Base-by-base conservation (phyloP, 768 basidiomycete genomes). In the Rhodotorula sphaerocarpa region DNA sequence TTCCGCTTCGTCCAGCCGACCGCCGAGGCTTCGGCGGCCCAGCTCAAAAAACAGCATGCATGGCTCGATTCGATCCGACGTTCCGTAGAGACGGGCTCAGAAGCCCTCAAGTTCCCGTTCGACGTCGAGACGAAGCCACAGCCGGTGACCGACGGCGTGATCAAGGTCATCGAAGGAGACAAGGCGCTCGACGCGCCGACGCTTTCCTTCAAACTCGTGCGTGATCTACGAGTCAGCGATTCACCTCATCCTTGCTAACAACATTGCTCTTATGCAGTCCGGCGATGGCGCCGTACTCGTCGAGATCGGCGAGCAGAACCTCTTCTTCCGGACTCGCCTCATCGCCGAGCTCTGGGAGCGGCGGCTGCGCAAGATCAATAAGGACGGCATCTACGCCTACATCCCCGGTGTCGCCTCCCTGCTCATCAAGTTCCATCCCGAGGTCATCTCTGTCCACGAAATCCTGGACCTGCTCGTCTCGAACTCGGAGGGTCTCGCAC, bases 261-360 rank as follows among this genome's bases (percentile, higher is more conserved):
- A 34, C 21, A 30, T 28, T n/a, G 23, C 47, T 33, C 42, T 45
- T 31, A 16, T 20, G 21, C 51, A 83, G 83, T 83, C 83, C 3
- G 84, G 85, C 0, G 84, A 85, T 66, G 79, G 80, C 0, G 79
- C 80, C 1, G 81, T 87, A 50, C 77, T 85, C 3, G 78, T 85
- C 16, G 84, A 85, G 61, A 84, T 82, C 64, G 84, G 84, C 0
- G 74, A 71, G 30, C 75, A 84, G 1, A 81, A 82, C 56, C 78
- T 84, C 46, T 66, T 77, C 27, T 69, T 82, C 16, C 79, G 84
- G 3, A 83, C 82, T 3, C 79, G 80, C 7, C 78, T 85, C 11
- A 75, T 3, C 48, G 77, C 2, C 42, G 66, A 7, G 80, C 80
- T 4, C 69, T 82, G 33, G 70, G 74, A 66, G 75, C 71, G n/a